Base-by-base conservation (phyloP, 495 filamentous ascomycete genomes). In the Hypoxylon fragiforme region DNA sequence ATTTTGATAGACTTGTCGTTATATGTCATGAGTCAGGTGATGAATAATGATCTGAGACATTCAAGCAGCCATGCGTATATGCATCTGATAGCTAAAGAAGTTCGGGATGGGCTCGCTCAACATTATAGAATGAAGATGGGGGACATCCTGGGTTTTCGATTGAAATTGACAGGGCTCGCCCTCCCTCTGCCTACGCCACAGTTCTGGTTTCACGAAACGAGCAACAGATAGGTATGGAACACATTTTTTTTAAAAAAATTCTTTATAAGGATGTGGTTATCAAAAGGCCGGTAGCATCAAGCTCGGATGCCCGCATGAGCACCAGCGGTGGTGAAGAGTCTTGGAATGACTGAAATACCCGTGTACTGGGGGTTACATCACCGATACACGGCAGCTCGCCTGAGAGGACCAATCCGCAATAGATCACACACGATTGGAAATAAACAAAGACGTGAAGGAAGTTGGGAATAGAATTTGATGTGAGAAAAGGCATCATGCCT, bases 381-480 rank as follows among this genome's bases (percentile, higher is more conserved):
- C 58, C 42, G 58, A 46, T 62, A 52, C 58, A 62, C 58, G 37
- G 52, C 58, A 62, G 58, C 58, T 62, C 52, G 58, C 58, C 52
- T 62, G 58, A n/a, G 36, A 30, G 36, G 51, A 18, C 52, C 51
- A 56, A 56, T 56, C 58, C 38, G 37, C 37, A 38, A 46, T 7
- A 14, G 42, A 42, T 20, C 31, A 48, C 52, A 30, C 31, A 22
- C 37, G 44, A 52, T 47, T 34, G 24, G 42, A 39, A 55, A 56
- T 52, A 48, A 56, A 56, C 47, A 56, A 54, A 44, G 44, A 24
- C 9, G 11, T 48, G 19, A 20, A 28, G 28, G 28, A 14, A 35
- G 42, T 32, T 6, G 22, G 26, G 22, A 26, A 43, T 37, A n/a
- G n/a, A n/a, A n/a, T n/a, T n/a, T n/a, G n/a, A n/a, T n/a, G n/a